Conservation (phyloP, 192 early-diverging fungal genomes). For the Coemansia sp. region DNA sequence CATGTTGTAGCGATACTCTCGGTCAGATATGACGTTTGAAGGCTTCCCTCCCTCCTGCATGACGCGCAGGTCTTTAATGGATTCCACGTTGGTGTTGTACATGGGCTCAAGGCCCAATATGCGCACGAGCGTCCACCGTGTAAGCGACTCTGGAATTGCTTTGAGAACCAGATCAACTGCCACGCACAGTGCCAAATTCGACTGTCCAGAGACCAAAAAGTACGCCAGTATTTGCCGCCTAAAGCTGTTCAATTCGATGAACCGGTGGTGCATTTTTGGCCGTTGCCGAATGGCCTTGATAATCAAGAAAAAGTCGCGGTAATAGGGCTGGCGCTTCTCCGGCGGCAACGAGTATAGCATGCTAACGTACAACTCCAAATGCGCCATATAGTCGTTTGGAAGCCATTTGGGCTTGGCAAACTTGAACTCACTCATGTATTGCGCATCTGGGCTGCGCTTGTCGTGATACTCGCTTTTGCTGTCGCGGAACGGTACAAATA, state of each 20-base stretch:
- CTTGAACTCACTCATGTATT: slow-evolving; percentile 22
- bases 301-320: slow-evolving; percentile 38
- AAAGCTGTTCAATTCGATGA: neutral
- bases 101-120: slow-evolving; percentile 7
- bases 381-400: slow-evolving; percentile 4
- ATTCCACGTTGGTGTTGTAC: neutral
- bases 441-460: neutral
- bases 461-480: neutral
- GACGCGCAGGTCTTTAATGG: neutral
- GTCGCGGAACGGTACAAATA: slow-evolving; percentile 4
- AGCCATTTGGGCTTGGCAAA: slow-evolving; percentile 10
- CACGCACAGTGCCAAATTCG: slow-evolving; percentile 15
- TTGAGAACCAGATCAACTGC: slow-evolving; percentile 10
- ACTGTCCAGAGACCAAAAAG: slow-evolving; percentile 17
- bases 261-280: slow-evolving; percentile 8
- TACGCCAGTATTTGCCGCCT: slow-evolving; percentile 15
- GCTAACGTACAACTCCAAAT: slow-evolving; percentile 19
- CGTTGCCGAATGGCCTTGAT: slow-evolving; percentile 45
- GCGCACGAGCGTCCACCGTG: slow-evolving; percentile 20
- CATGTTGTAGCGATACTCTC: slow-evolving; percentile 20
- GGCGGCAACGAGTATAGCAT: slow-evolving; percentile 8
- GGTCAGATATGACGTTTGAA: neutral
- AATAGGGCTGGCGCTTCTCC: neutral
- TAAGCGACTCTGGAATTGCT: neutral
- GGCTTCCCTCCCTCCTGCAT: neutral